Evolutionary conservation across 805 yeast genomes (phyloP).

Genomic region (Metschnikowia borealis): DNA sequence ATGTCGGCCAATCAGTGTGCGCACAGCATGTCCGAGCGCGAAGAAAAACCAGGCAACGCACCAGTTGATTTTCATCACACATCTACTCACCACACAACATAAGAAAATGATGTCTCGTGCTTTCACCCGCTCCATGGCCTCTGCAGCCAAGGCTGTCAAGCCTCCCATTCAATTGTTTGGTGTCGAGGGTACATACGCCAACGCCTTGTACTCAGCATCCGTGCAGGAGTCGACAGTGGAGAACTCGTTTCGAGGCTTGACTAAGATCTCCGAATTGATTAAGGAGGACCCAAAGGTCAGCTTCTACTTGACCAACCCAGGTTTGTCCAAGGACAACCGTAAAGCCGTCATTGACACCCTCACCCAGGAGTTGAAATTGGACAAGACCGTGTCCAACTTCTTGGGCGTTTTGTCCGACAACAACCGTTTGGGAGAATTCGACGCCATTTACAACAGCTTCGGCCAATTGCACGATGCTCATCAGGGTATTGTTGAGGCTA

Average conservation of each 20-base stretch:
- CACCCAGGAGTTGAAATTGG: slow-evolving; percentile 46
- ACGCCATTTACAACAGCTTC: slow-evolving; percentile 65
- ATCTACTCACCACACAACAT: slow-evolving; percentile 2
- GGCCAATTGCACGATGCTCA: slow-evolving; percentile 78
- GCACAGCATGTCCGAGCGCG: slow-evolving; percentile 9
- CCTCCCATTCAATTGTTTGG: slow-evolving; percentile 95
- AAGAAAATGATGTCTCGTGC: slow-evolving; percentile 55
- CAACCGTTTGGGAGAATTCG: slow-evolving; percentile 79
- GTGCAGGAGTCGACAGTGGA: slow-evolving; percentile 75
- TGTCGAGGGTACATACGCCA: slow-evolving; percentile 94
- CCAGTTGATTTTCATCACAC: slow-evolving; percentile 1
- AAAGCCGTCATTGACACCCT: slow-evolving; percentile 61
- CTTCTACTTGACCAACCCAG: slow-evolving; percentile 72
- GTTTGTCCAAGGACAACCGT: slow-evolving; percentile 75
- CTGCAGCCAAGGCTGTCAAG: slow-evolving; percentile 61
- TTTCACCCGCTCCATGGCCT: slow-evolving; percentile 68
- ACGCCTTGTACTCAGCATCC: slow-evolving; percentile 90
- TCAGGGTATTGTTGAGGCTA: slow-evolving; percentile 89
- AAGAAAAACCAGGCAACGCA: slow-evolving; percentile 7
- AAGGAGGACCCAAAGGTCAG: slow-evolving; percentile 59
- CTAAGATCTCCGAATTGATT: slow-evolving; percentile 51
- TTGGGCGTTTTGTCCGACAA: slow-evolving; percentile 85
- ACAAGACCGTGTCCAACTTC: slow-evolving; percentile 72
- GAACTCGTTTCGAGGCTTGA: slow-evolving; percentile 62
- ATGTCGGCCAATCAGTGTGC: slow-evolving; percentile 11